phyloP scores from a whole-genome alignment of 2,329 filamentous ascomycete species.

The Mollisia scopiformis region DNA sequence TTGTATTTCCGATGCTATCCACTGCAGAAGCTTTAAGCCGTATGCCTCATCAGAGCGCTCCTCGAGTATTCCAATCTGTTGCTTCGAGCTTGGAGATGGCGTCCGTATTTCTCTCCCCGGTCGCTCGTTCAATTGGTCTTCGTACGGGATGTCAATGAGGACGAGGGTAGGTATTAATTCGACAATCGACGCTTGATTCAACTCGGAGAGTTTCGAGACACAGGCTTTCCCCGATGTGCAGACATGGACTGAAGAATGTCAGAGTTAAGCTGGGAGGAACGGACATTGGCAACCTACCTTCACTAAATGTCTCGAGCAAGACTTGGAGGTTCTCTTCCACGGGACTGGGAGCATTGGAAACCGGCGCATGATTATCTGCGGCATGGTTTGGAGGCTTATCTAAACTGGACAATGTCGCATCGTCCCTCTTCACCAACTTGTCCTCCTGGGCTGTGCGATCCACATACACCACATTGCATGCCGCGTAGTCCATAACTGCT shows the following conservation, averaged over 20 bases:
- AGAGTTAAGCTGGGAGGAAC: conserved; percentile 15
- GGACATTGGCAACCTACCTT: conserved; percentile 41
- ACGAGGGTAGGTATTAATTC: conserved; percentile 57
- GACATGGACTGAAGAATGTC: conserved; percentile 49
- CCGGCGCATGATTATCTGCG: conserved; percentile 17
- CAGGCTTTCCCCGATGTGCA: conserved; percentile 56
- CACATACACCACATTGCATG: conserved; percentile 48
- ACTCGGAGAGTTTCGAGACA: conserved; percentile 52
- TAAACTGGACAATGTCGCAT: conserved; percentile 34
- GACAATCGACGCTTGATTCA: conserved; percentile 47
- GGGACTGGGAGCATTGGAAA: conserved; percentile 32
- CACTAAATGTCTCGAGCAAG: conserved; percentile 53
- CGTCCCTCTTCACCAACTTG: conserved; percentile 38
- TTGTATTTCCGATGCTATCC: conserved; percentile 51
- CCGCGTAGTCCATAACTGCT: conserved; percentile 44
- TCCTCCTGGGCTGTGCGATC: conserved; percentile 43
- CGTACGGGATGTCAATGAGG: conserved; percentile 54
- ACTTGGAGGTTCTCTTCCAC: conserved; percentile 51
- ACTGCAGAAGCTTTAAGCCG: conserved; percentile 49
- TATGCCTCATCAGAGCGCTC: conserved; percentile 46
- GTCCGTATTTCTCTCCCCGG: conserved; percentile 37
- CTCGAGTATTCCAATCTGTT: conserved; percentile 42
- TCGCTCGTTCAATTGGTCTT: conserved; percentile 38
- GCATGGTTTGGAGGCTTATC: conserved; percentile 21
- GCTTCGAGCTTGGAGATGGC: conserved; percentile 36